Evolutionary conservation across 2,329 filamentous ascomycete genomes (phyloP).

Genomic region (Cytospora leucostoma): DNA sequence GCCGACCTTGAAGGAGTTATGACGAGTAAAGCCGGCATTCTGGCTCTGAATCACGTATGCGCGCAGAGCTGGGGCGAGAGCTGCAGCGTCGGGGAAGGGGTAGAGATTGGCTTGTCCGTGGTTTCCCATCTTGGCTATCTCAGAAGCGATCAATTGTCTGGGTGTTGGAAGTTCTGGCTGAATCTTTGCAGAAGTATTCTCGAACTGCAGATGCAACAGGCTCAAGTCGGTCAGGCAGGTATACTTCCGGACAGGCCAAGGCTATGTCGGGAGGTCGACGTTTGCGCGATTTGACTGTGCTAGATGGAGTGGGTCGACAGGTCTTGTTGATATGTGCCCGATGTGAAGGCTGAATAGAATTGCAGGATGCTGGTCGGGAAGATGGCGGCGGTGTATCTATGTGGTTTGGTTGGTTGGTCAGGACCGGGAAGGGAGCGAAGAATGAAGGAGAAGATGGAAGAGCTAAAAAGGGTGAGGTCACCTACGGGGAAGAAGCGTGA

Average conservation of each 20-base stretch:
- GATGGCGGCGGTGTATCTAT: background rate
- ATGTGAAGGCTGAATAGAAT: background rate
- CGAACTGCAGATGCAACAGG: background rate
- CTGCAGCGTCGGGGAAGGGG: conserved; percentile 69
- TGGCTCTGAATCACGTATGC: conserved; percentile 82
- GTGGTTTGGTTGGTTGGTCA: background rate
- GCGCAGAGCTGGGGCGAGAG: conserved; percentile 76
- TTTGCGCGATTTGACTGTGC: conserved; percentile 24
- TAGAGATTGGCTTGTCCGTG: conserved; percentile 67
- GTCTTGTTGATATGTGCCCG: background rate
- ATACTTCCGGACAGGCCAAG: background rate
- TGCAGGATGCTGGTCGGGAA: background rate
- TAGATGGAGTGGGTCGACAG: background rate
- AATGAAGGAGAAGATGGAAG: background rate
- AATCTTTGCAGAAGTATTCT: background rate
- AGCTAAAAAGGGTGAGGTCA: conserved; percentile 4
- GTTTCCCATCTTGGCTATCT: conserved; percentile 52
- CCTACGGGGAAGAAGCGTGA: background rate
- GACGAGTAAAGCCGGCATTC: conserved; percentile 75
- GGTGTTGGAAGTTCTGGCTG: background rate
- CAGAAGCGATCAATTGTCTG: background rate
- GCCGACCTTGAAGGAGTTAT: conserved; percentile 84
- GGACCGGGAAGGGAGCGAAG: background rate
- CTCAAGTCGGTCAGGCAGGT: background rate
- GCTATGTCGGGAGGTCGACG: background rate